Evolutionary conservation across 2,329 filamentous ascomycete species (phyloP), one percentile per base, ranked within the genome.

Genomic region (Aspergillus aculeatinus): DNA sequence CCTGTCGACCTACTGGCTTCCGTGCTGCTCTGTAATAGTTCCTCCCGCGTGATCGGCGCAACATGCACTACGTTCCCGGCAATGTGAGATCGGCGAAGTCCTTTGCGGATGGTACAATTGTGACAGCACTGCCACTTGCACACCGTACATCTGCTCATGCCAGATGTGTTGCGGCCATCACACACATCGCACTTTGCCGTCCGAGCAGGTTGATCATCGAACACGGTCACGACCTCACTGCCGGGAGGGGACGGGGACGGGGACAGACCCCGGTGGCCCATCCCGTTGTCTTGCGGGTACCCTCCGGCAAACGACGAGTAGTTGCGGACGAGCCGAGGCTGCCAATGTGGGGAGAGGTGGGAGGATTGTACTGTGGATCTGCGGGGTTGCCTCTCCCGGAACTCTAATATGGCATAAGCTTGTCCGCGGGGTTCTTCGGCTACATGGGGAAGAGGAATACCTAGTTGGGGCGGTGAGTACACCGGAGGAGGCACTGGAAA

Each of bases 161-260:
- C 72, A 1, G 60, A 50, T n/a, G 50, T 65, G 55, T 77, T 77
- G 48, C 74, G 69, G 1, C 55, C 51, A 42, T 73, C 70, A 64
- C 76, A 78, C 2, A 70, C 42, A 54, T 78, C 76, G 54, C 76
- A 78, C 59, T 76, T 76, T 0, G 73, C 74, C 0, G 74, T 77
- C 57, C 72, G 71, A 9, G 72, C 71, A 5, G 56, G 52, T 14
- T 77, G 60, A 7, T 64, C 54, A n/a, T 62, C 63, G 62, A 76
- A 77, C 9, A 57, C 60, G 7, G 60, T 65, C 5, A 54, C 23
- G 2, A 48, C 9, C 16, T 44, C 39, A 12, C 10, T 35, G 0
- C 35, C 31, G 27, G 29, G 47, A n/a, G 29, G 54, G 14, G 25
- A 31, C 14, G 33, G 10, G 10, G 14, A 14, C 33, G 10, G 27